Percentiles rank a stretch among this genome's conserved stretches.
Conservation (phyloP, 1,139 yeast genomes). For the Kodamaea sp. region DNA sequence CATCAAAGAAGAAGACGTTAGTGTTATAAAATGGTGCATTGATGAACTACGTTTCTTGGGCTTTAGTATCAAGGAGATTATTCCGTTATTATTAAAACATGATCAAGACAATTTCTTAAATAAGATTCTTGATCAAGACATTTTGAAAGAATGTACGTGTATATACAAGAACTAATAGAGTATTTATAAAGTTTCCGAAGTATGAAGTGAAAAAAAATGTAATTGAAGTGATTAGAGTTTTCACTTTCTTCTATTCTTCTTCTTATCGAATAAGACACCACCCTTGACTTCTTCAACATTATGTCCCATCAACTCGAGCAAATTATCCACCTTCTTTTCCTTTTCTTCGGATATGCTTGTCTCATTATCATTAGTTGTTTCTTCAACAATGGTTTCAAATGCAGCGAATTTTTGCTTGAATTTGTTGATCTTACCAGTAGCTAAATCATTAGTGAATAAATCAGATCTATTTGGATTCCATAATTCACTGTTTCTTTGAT, state of each 20-base stretch:
- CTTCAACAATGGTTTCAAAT: constrained; percentile 37
- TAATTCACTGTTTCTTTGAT: constrained; percentile 77
- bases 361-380: constrained; percentile 11
- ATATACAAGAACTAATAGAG: not conserved
- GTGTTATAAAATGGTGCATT: constrained; percentile 29
- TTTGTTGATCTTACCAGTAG: constrained; percentile 80
- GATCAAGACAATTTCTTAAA: constrained; percentile 9
- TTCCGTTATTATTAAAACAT: constrained; percentile 4
- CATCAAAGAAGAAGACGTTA: constrained; percentile 20
- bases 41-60: constrained; percentile 33
- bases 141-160: constrained; percentile 4
- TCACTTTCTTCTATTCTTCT: constrained; percentile 29
- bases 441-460: constrained; percentile 68
- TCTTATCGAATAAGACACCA: constrained; percentile 56
- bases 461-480: constrained; percentile 91
- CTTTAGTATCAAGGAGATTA: constrained; percentile 22
- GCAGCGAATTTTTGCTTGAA: constrained; percentile 74
- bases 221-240: not conserved
- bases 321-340: constrained; percentile 39
- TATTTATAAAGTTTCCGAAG: not conserved
- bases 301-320: constrained; percentile 59
- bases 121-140: constrained; percentile 7
- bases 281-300: constrained; percentile 63
- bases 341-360: constrained; percentile 7
- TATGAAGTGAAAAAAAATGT: not conserved